phyloP scores from a whole-genome alignment of 768 basidiomycete genomes.

The Lactifluus hygrophoroides region DNA sequence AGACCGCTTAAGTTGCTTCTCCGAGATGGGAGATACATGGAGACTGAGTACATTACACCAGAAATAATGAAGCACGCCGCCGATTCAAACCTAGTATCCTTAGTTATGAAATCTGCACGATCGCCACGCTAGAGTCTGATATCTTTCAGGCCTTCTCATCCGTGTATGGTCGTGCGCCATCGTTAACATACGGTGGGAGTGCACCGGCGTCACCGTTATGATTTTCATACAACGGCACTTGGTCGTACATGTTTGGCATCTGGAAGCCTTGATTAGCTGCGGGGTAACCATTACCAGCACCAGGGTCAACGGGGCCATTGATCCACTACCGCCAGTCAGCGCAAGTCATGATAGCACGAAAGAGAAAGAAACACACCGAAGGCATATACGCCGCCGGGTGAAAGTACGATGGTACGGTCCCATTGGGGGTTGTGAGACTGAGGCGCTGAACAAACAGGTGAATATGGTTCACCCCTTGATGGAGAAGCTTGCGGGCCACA shows the following conservation, averaged over 20 bases:
- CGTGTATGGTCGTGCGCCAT: slow-evolving; percentile 20
- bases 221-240: slow-evolving; percentile 37
- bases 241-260: slow-evolving; percentile 29
- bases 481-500: slow-evolving; percentile 1
- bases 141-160: slow-evolving; percentile 26
- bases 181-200: slow-evolving; percentile 24
- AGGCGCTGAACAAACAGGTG: slow-evolving; percentile 28
- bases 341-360: not conserved
- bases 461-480: not conserved
- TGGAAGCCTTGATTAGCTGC: slow-evolving; percentile 7
- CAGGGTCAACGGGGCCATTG: slow-evolving; percentile 30
- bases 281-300: not conserved
- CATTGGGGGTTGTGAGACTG: slow-evolving; percentile 31
- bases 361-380: slow-evolving; percentile 27
- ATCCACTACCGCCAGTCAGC: slow-evolving; percentile 29
- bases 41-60: too few species aligned
- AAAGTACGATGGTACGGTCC: slow-evolving; percentile 29
- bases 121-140: slow-evolving; percentile 18
- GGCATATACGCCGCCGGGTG: slow-evolving; percentile 37
- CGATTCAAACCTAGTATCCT: not conserved
- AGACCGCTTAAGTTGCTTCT: too few species aligned
- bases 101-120: not conserved
- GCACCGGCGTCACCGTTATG: slow-evolving; percentile 23
- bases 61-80: not conserved
- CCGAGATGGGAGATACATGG: too few species aligned